Percentiles rank a stretch among this genome's conserved stretches.
Evolutionary conservation across 768 basidiomycete genomes (phyloP).

Genomic region (Mycena epipterygia): DNA sequence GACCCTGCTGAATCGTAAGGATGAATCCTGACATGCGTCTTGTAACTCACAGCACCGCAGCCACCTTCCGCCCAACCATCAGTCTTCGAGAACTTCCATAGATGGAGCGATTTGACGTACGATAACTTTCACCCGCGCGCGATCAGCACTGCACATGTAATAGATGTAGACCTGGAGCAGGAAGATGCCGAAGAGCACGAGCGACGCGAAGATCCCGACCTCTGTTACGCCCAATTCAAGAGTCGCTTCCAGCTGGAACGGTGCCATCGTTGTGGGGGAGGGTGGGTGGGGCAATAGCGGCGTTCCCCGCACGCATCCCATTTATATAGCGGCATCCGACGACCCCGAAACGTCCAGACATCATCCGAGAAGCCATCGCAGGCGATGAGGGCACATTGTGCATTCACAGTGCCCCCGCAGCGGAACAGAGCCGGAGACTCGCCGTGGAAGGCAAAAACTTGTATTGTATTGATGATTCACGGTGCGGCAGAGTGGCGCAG

Average conservation of each 20-base stretch:
- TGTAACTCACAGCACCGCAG: conserved; percentile 13
- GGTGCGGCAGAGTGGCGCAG: neutral
- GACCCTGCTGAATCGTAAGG: neutral
- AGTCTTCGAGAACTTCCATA: neutral
- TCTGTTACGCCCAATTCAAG: conserved; percentile 18
- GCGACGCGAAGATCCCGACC: conserved; percentile 17
- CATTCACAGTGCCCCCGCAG: neutral
- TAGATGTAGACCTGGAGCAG: conserved; percentile 17
- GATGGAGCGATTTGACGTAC: neutral
- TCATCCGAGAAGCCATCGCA: conserved; percentile 7
- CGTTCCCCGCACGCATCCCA: neutral
- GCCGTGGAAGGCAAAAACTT: conserved; percentile 12
- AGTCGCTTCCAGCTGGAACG: neutral
- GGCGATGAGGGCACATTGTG: neutral
- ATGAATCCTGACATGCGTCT: too few relatives aligned
- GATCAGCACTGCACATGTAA: conserved; percentile 14
- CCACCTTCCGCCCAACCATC: neutral
- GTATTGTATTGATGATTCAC: neutral
- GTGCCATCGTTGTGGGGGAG: neutral
- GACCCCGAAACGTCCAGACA: conserved; percentile 2
- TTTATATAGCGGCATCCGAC: conserved; percentile 6
- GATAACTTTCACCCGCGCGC: conserved; percentile 10
- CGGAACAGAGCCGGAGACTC: neutral
- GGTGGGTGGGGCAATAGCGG: neutral
- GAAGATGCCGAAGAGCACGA: conserved; percentile 14